Evolutionary conservation across 1,284 basidiomycete species (phyloP).

Genomic region (Chondrostereum purpureum): DNA sequence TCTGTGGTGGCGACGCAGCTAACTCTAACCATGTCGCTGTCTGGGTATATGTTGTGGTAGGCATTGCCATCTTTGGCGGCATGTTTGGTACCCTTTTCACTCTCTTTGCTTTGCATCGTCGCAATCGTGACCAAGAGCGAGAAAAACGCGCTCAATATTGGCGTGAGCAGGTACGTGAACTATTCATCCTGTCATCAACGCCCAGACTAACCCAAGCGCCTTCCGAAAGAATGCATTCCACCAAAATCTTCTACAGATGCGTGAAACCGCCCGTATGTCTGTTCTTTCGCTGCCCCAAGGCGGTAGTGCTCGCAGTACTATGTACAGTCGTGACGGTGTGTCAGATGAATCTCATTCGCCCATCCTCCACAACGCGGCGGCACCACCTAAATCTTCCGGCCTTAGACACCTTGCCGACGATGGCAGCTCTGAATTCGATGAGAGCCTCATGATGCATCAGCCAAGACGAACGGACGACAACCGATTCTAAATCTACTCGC

Average conservation of each 20-base stretch:
- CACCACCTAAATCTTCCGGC: slow-evolving; percentile 41
- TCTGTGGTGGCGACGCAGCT: slow-evolving; percentile 58
- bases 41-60: slow-evolving; percentile 74
- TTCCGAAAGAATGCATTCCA: slow-evolving; percentile 68
- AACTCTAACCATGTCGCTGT: slow-evolving; percentile 56
- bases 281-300: slow-evolving; percentile 47
- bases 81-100: slow-evolving; percentile 64
- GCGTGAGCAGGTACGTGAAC: slow-evolving; percentile 65
- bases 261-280: slow-evolving; percentile 60
- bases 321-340: slow-evolving; percentile 39
- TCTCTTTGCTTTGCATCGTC: slow-evolving; percentile 66
- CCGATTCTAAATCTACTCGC: slow-evolving; percentile 22
- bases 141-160: slow-evolving; percentile 82
- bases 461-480: slow-evolving; percentile 20
- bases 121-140: slow-evolving; percentile 66
- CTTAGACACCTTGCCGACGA: slow-evolving; percentile 49
- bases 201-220: slow-evolving; percentile 4
- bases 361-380: slow-evolving; percentile 38
- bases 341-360: slow-evolving; percentile 53
- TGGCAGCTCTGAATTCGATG: slow-evolving; percentile 42
- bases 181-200: background rate
- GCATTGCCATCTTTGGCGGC: slow-evolving; percentile 67
- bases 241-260: slow-evolving; percentile 72
- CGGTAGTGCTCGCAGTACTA: slow-evolving; percentile 39
- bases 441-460: slow-evolving; percentile 33